phyloP scores from a whole-genome alignment of 169 alveolate species.

The Babesia ovata region DNA sequence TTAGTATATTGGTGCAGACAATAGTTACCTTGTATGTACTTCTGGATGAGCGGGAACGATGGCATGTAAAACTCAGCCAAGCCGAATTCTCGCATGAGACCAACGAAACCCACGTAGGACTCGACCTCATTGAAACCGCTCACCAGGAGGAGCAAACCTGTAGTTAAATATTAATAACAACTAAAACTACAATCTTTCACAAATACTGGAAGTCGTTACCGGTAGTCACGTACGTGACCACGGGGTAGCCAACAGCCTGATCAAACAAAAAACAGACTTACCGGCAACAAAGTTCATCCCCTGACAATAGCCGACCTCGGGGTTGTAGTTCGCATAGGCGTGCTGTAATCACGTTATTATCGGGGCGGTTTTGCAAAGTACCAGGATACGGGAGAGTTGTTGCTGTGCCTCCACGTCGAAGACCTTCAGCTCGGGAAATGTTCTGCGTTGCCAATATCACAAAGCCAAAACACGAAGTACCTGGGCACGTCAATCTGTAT shows the following conservation, averaged over 20 bases:
- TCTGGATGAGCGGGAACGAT: conserved; percentile 71
- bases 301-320: conserved; percentile 87
- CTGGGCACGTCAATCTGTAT: conserved; percentile 71
- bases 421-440: conserved; percentile 64
- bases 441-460: conserved; percentile 18
- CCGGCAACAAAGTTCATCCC: conserved; percentile 91
- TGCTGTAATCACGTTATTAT: conserved; percentile 4
- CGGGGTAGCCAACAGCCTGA: not conserved
- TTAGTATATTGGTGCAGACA: not conserved
- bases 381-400: conserved; percentile 68
- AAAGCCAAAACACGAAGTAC: not conserved
- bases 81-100: conserved; percentile 70
- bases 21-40: conserved; percentile 60
- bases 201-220: not conserved
- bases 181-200: not conserved
- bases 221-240: not conserved
- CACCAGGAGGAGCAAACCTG: conserved; percentile 73
- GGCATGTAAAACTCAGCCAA: conserved; percentile 76
- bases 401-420: conserved; percentile 54
- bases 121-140: conserved; percentile 76
- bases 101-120: conserved; percentile 77
- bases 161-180: not conserved
- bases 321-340: conserved; percentile 63
- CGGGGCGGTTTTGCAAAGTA: not conserved
- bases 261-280: not conserved